Base-by-base conservation (phyloP, 225 moss, liverwort and hornwort genomes). In the Physcomitrium patens region DNA sequence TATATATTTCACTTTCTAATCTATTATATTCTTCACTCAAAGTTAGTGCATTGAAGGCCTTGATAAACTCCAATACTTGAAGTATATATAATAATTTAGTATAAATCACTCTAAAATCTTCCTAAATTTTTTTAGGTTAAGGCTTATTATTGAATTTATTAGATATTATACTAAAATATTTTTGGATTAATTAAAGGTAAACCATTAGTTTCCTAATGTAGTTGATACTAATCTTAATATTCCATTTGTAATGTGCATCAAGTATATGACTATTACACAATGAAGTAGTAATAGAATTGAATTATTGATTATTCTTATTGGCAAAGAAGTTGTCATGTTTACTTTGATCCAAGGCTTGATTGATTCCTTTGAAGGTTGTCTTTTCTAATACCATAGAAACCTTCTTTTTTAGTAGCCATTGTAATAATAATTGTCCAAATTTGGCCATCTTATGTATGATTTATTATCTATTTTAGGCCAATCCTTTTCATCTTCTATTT, bases 71-170 rank as follows among this genome's bases (percentile, higher is more conserved):
- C n/a, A n/a, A n/a, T n/a, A n/a, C n/a, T n/a, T n/a, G n/a, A n/a
- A n/a, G n/a, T 82, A 77, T 84, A 77, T 77, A 84, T 67, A 79
- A 77, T 87, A 79, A 18, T 20, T 84, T 71, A 43, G 75, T 64
- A 53, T 51, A 59, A 73, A 63, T 72, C 70, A 67, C 64, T 79
- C 55, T 68, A 74, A 74, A 58, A 53, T 74, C 71, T 67, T 75
- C 31, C 75, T 74, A 77, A 74, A 62, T 69, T 26, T 83, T 75
- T 62, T 9, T 53, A 64, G 57, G 63, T 51, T 67, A 76, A 53
- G 70, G 79, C 76, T 63, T 56, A 67, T 51, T 70, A 60, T 70
- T 79, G 58, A 71, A 58, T 68, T 74, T 22, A 69, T 66, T 23
- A 45, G 50, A 28, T 74, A 62, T 68, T 87, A 81, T 87, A 81